A percentile compares a stretch with the other conserved stretches of the same genome.
Conservation (phyloP, 345 rosid genomes). For the Salix dunnii region DNA sequence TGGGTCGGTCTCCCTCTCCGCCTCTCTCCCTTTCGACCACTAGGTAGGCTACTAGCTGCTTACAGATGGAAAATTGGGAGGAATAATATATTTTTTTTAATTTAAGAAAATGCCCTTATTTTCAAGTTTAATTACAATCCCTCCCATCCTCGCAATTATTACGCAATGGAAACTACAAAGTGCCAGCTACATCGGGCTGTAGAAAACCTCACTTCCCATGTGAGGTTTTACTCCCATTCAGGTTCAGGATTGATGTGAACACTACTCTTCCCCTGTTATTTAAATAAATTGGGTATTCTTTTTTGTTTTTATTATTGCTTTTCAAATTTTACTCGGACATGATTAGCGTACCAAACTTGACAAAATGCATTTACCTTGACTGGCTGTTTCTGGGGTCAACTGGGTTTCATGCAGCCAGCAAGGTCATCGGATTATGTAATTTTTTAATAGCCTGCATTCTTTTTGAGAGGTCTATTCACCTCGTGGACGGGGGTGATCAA, state of each 20-base stretch:
- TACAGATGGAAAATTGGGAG: not conserved
- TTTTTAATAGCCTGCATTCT: not conserved
- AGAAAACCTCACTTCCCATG: constrained; percentile 24
- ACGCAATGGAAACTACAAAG: not conserved
- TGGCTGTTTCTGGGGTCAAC: not conserved
- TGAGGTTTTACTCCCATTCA: constrained; percentile 14
- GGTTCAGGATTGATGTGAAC: constrained; percentile 4
- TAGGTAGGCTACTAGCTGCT: not conserved
- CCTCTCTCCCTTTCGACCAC: not conserved
- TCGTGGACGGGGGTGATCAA: not conserved
- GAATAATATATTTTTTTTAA: not conserved
- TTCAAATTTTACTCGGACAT: not conserved
- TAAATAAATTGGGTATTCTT: not conserved
- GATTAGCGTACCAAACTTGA: not conserved
- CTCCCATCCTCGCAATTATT: not conserved
- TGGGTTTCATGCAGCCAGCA: not conserved
- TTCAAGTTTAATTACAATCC: not conserved
- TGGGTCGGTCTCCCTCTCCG: not conserved
- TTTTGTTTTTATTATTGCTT: not conserved
- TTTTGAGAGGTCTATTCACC: not conserved
- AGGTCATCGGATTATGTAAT: not conserved
- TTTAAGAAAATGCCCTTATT: not conserved
- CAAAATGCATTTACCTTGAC: not conserved
- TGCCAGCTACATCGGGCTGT: constrained; percentile 28
- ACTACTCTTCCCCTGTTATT: not conserved